These are phyloP conservation scores for Starmerella scarabaei DNA, from an alignment of 805 yeast genomes.

Conservation along the genomic window DNA sequence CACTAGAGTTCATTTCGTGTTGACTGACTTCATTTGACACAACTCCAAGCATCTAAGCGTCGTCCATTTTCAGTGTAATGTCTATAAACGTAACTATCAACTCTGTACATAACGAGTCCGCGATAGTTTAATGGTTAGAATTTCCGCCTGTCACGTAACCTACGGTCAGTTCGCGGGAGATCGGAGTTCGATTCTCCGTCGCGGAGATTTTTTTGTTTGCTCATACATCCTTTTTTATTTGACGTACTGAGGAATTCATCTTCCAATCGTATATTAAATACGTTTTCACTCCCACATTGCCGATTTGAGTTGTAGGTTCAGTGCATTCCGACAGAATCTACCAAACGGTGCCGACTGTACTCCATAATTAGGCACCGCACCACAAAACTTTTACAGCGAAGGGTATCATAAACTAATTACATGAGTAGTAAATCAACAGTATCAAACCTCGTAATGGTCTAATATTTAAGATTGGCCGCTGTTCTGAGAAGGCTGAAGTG, in stretches of 20 bases:
- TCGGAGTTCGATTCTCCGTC: constrained; percentile 20
- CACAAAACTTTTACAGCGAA: no score
- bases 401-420: no score
- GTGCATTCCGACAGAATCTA: no score
- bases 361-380: no score
- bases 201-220: constrained; percentile 10
- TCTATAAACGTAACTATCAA: not conserved
- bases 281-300: no score
- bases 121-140: constrained; percentile 19
- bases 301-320: no score
- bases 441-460: no score
- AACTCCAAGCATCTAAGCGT: not conserved
- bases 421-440: no score
- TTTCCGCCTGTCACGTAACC: constrained; percentile 18
- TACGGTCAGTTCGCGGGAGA: constrained; percentile 17
- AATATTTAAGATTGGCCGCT: no score
- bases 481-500: no score
- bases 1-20: not conserved
- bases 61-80: no score
- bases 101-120: constrained; percentile 2
- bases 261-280: not conserved
- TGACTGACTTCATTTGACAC: not conserved
- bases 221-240: not conserved
- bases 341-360: no score
- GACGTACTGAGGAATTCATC: not conserved